Evolutionary conservation across 805 yeast genomes (phyloP), one percentile per base, ranked within the genome.

Genomic region (Brettanomyces sp.): DNA sequence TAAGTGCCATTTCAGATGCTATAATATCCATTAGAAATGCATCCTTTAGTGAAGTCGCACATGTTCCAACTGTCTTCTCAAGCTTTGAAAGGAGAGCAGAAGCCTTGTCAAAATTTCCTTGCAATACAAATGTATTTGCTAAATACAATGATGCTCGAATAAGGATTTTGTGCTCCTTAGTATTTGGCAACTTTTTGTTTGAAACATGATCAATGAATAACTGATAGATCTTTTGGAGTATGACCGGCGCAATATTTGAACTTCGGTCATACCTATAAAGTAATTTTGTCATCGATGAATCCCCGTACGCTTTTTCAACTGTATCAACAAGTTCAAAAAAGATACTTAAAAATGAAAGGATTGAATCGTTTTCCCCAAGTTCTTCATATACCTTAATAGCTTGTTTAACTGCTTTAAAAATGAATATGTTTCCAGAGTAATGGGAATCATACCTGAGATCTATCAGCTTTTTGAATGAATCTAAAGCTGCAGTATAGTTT

Each of bases 1-100:
- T 66, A 39, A 77, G 69, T 45, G 74, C 75, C 48, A 85, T 82
- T 56, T 82, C 83, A 4, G 78, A 69, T 0, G 93, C 85, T 21
- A 82, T 71, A 1, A 81, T 69, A 47, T 86, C 95, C 37, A 85
- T 62, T 21, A 77, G 60, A 49, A 69, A 75, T 0, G 78, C 64
- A 49, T 66, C 73, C 44, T 59, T 67, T 0, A 74, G 66, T 47
- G 73, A 64, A 36, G 76, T 82, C 6, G 74, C 57, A 0, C 70
- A 68, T 2, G 39, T 40, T 4, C 59, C 59, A 6, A 77, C 60
- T 36, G 64, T 65, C 2, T 45, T 38, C 45, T 77, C 73, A 35
- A 79, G 62, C 5, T 49, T 45, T 2, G 53, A 45, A 6, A 78
- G 59, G 3, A 74, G 52, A 1, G 39, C 44, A 5, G 61, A 51